phyloP scores from a whole-genome alignment of 108 stramenopile genomes.

The Stephanodiscus minutulus region DNA sequence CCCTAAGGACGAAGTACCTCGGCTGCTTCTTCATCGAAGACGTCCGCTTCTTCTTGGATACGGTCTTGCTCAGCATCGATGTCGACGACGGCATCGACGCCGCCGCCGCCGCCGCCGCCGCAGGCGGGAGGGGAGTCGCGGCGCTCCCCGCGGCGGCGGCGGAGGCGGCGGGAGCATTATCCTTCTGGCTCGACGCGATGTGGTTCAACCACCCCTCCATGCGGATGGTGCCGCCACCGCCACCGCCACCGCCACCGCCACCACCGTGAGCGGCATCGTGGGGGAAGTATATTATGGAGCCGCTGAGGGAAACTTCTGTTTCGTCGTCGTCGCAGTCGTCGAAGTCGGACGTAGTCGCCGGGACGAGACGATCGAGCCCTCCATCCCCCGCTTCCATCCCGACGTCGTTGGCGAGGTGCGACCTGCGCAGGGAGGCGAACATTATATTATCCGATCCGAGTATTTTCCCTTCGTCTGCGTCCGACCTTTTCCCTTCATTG shows the following conservation, averaged over 20 bases:
- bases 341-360: not conserved
- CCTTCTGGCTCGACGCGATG: conserved; percentile 16
- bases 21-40: conserved; percentile 11
- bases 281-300: not conserved
- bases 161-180: not conserved
- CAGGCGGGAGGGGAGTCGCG: not conserved
- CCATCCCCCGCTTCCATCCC: too few relatives aligned
- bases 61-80: conserved; percentile 15
- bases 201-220: conserved; percentile 47
- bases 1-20: conserved; percentile 49
- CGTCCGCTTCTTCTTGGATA: conserved; percentile 15
- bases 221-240: conserved; percentile 16
- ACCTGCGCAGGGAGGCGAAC: not conserved
- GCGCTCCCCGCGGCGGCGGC: not conserved
- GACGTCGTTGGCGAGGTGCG: conserved; percentile 1
- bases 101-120: not conserved
- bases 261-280: conserved; percentile 4
- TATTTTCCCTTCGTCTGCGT: too few relatives aligned
- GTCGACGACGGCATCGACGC: not conserved
- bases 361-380: not conserved
- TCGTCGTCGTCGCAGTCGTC: conserved; percentile 25
- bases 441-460: not conserved
- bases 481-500: too few relatives aligned
- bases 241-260: not conserved
- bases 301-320: conserved; percentile 23